Base-by-base conservation (phyloP, 208 protist species). In the Novymonas esmeraldas region DNA sequence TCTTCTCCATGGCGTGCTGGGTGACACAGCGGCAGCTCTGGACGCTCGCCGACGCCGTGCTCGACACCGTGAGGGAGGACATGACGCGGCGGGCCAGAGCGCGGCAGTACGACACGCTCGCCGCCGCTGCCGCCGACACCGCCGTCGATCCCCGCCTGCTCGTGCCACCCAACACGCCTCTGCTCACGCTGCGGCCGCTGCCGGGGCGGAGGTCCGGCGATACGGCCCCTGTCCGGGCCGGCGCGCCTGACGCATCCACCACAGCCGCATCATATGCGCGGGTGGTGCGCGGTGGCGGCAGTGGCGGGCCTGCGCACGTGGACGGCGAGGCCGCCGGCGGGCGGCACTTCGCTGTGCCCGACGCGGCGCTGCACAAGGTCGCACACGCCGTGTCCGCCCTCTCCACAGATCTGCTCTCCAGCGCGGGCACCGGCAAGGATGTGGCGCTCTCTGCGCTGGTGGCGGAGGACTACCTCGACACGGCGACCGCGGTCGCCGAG, bases 1-100 rank as follows among this genome's bases (percentile, higher is more conserved):
- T 82, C 0, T 84, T 81, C 50, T 70, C 70, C 14, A 70, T 85
- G 61, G 78, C 82, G 26, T 85, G 69, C 62, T 92, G 85, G 84
- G 87, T 94, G 11, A 93, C 84, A 6, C 58, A 66, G 20, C 68
- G 73, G 22, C 78, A 84, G 45, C 66, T 94, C 41, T 84, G 70
- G 54, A 80, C 76, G 11, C 70, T 94, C 7, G 67, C 81, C 20
- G 83, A 87, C 42, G 87, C 87, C 18, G 48, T 95, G 34, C 24
- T 42, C 1, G 67, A 85, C 22, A 82, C 79, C 6, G 54, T 95
- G 57, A 82, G 90, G 3, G 74, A 77, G n/a, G 73, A 90, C 45
- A 67, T 92, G 36, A 67, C 81, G 55, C 36, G 61, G 20, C 66
- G 73, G 9, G 64, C 81, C 31, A 78, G 70, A 29, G 60, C 31